Evolutionary conservation across 2,329 filamentous ascomycete species (phyloP), one percentile per base, ranked within the genome.

Genomic region (Scleromitrula shiraiana): DNA sequence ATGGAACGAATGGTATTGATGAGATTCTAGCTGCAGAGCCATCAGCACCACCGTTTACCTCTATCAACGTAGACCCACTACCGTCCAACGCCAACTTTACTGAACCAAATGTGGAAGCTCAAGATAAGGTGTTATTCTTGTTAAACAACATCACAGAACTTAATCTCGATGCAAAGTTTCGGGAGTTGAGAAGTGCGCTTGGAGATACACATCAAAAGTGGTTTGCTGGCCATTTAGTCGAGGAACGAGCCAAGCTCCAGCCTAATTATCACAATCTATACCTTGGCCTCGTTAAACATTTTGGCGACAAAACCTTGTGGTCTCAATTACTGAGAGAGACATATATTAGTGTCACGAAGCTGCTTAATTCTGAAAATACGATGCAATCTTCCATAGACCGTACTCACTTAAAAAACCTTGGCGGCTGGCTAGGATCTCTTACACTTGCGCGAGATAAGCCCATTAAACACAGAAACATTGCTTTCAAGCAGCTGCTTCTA

Each of bases 211-310:
- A 96, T 64, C 86, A 94, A 60, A 88, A 94, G 62, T 98, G 93
- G 93, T 98, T 98, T 62, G 93, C 94, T 6, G 83, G 82, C 40
- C 95, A 97, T 62, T 74, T 98, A 8, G 93, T 98, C 2, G 91
- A 96, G 62, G 88, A 96, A 64, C 88, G 94, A 38, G 94, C 91
- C 26, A 97, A 96, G 68, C 83, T 95, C 73, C 91, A 98, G 64
- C 90, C 91, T 5, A 98, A 98, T 65, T 97, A 94, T 62, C 93
- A 98, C 59, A 78, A 85, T 51, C 79, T 98, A 19, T 98, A 98
- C 64, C 77, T 97, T 41, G 87, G 95, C 59, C 77, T 98, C 43
- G 77, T 98, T 51, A 84, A 84, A 48, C 78, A 89, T 27, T 88
- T 97, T 57, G 79, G 87, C 56, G 82, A 93, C 63, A 85, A 79